Evolutionary conservation across 768 basidiomycete genomes (phyloP).

Genomic region (Kwoniella europaea): DNA sequence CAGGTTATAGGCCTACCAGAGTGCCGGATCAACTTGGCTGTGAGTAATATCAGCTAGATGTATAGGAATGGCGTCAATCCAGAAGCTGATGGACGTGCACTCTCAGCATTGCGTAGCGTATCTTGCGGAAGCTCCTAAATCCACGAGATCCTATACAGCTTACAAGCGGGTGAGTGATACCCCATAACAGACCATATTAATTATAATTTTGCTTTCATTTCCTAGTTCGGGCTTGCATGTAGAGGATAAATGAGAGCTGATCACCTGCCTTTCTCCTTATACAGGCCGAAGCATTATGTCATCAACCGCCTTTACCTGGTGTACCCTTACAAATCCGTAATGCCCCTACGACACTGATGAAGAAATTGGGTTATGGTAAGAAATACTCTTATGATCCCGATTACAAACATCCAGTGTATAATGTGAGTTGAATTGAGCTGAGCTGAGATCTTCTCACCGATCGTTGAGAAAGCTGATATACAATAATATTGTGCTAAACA

Average conservation of each 20-base stretch:
- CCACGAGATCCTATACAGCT: conserved; percentile 76
- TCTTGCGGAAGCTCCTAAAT: conserved; percentile 81
- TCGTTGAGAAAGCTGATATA: too few relatives aligned
- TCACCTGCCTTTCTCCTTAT: neutral
- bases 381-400: conserved; percentile 70
- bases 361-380: conserved; percentile 70
- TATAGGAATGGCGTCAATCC: too few relatives aligned
- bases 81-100: neutral
- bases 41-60: conserved; percentile 25
- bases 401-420: conserved; percentile 70
- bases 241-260: neutral
- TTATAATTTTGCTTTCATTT: too few relatives aligned
- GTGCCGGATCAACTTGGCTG: conserved; percentile 56
- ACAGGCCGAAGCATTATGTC: conserved; percentile 68
- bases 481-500: conserved; percentile 53
- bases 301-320: conserved; percentile 62
- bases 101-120: conserved; percentile 70
- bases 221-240: neutral
- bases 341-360: conserved; percentile 74
- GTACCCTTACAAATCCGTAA: conserved; percentile 78
- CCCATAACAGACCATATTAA: too few relatives aligned
- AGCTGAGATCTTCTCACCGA: too few relatives aligned
- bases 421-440: too few relatives aligned
- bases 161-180: conserved; percentile 64
- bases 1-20: conserved; percentile 57